Conservation (phyloP, 1,284 basidiomycete species). For the Volvariella surrecta region DNA sequence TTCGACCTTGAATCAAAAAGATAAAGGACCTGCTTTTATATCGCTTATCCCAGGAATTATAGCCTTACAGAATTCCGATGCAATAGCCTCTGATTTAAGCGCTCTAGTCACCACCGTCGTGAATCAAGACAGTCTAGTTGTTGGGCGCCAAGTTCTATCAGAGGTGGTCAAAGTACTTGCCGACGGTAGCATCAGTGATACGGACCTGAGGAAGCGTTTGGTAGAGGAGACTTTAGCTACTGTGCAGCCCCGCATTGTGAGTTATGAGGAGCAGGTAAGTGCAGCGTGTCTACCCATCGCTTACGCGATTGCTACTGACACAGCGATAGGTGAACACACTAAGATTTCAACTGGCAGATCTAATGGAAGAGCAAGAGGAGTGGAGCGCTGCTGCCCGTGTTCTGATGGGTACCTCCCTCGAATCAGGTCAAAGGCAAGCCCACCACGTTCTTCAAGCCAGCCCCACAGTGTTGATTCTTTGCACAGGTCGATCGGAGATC, state of each 20-base stretch:
- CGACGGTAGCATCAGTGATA: constrained; percentile 44
- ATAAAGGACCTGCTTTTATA: constrained; percentile 73
- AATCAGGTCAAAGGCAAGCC: constrained; percentile 79
- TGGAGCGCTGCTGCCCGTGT: constrained; percentile 90
- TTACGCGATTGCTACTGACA: constrained; percentile 8
- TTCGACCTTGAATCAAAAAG: constrained; percentile 66
- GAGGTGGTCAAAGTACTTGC: constrained; percentile 68
- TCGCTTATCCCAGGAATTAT: constrained; percentile 49
- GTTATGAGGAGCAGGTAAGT: constrained; percentile 91
- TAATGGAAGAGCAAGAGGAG: constrained; percentile 87
- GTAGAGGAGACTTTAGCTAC: constrained; percentile 66
- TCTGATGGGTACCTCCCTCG: constrained; percentile 85
- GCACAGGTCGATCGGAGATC: constrained; percentile 62
- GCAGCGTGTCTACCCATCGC: background rate
- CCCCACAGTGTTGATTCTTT: background rate
- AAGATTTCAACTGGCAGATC: constrained; percentile 79
- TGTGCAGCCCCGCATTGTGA: constrained; percentile 70
- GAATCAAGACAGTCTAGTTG: constrained; percentile 74
- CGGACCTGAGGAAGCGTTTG: constrained; percentile 54
- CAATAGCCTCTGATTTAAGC: constrained; percentile 48
- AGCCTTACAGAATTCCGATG: constrained; percentile 34
- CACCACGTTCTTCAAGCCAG: background rate
- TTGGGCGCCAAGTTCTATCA: constrained; percentile 76
- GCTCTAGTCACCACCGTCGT: constrained; percentile 68
- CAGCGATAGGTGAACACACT: constrained; percentile 66